Evolutionary conservation across 768 basidiomycete genomes (phyloP).

Genomic region (Rhodocollybia butyracea): DNA sequence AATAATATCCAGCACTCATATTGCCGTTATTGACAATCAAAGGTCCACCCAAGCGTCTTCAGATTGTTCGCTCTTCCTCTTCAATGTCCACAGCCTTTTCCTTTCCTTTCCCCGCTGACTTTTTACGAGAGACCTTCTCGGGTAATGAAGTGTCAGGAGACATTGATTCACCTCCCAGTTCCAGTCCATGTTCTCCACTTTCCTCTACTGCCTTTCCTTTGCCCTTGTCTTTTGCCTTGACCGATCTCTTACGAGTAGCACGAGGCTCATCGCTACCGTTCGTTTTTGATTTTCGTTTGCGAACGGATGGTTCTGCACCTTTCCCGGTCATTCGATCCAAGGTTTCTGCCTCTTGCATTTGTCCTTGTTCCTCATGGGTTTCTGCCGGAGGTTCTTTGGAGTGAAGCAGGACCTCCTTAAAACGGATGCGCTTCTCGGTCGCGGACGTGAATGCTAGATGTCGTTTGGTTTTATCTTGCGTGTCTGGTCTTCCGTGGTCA

Average conservation of each 20-base stretch:
- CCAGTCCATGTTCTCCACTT: background rate
- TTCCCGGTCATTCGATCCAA: constrained; percentile 8
- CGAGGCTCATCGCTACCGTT: background rate
- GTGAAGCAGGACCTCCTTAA: constrained; percentile 30
- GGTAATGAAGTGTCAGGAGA: background rate
- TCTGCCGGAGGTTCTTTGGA: constrained; percentile 8
- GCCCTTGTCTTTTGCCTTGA: background rate
- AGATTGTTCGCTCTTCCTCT: too few relatives aligned
- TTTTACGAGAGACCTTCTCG: too few relatives aligned
- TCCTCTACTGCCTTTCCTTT: constrained; percentile 4
- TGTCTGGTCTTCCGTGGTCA: constrained; percentile 28
- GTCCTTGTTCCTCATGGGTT: background rate
- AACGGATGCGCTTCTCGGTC: constrained; percentile 67
- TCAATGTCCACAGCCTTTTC: too few relatives aligned
- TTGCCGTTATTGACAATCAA: too few relatives aligned
- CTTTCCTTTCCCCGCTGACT: too few relatives aligned
- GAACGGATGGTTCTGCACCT: background rate
- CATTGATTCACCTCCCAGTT: background rate
- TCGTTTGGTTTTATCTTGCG: constrained; percentile 45
- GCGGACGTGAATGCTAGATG: constrained; percentile 54
- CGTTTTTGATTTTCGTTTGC: background rate
- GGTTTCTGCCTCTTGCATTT: background rate
- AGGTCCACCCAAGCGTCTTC: too few relatives aligned
- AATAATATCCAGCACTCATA: too few relatives aligned
- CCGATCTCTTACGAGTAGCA: background rate